Base-by-base conservation (phyloP, 2,329 filamentous ascomycete species). In the Scytalidium lignicola region DNA sequence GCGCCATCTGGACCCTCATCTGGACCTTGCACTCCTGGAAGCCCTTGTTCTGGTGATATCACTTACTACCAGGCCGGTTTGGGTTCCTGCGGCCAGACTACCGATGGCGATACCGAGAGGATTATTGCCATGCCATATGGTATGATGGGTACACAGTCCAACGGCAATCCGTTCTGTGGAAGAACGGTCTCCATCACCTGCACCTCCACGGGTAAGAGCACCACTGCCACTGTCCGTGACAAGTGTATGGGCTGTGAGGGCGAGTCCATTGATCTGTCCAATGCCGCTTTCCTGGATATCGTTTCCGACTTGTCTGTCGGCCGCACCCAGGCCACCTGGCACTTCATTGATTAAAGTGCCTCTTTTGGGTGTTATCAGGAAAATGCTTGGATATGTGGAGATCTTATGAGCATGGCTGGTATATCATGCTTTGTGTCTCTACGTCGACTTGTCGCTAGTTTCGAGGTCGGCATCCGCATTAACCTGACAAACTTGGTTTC, bases 1-100 rank as follows among this genome's bases (percentile, higher is more conserved):
- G 48, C 32, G 50, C 46, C 52, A 51, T 29, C 44, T 55, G 56
- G 57, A 47, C 50, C 48, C 51, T 51, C 55, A 23, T 46, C 58
- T 49, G 53, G 54, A 49, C 55, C 59, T 46, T 51, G 56, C 56
- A 62, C 65, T 58, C 55, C 58, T 19, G 70, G 66, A 44, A 60
- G 61, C 22, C 65, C 58, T 23, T 74, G 67, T 70, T 62, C 63
- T 0, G 88, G 88, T 53, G 79, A 90, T 44, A 75, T 89, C 57
- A 93, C 89, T 51, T 91, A 80, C 74, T 95, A 88, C 71, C 70
- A 74, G 39, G 72, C 85, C 43, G 88, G 85, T 40, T 63, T 86
- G 8, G 85, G 85, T 51, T 69, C 84, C 19, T 93, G 89, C 62
- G 88, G 87, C 47, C 67, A 65, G 32, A 77, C 81, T 56, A 83